These are phyloP conservation scores for Xylaria sp. DNA, from an alignment of 2,329 filamentous ascomycete species.

Conservation along the genomic window DNA sequence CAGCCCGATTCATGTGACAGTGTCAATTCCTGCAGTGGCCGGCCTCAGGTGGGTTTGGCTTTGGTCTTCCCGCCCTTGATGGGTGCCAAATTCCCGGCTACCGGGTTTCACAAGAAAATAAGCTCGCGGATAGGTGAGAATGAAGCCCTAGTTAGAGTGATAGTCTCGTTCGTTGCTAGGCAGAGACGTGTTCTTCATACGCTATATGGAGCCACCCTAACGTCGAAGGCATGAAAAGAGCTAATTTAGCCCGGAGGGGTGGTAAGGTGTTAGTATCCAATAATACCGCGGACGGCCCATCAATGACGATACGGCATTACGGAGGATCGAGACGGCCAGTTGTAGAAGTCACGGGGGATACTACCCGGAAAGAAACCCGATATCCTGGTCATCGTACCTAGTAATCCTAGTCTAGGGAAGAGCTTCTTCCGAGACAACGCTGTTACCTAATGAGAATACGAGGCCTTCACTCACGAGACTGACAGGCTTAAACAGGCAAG, in stretches of 20 bases:
- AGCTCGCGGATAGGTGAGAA: background rate
- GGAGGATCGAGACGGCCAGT: background rate
- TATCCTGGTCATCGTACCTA: background rate
- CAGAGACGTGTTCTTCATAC: background rate
- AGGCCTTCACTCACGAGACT: background rate
- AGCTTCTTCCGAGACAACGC: background rate
- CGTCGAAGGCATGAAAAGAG: background rate
- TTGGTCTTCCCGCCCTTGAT: background rate
- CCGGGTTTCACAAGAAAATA: too few species aligned
- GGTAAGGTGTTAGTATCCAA: background rate
- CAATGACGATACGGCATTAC: background rate
- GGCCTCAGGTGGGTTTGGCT: background rate
- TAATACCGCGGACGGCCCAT: background rate
- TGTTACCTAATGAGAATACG: background rate
- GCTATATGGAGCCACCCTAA: background rate
- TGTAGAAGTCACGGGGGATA: background rate
- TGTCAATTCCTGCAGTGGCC: constrained; percentile 3
- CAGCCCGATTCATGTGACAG: constrained; percentile 23
- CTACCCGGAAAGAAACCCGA: background rate
- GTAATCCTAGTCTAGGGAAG: background rate
- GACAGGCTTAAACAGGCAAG: background rate
- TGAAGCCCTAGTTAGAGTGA: background rate
- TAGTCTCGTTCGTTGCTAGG: background rate
- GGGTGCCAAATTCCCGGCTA: background rate
- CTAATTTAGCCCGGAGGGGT: background rate